Base-by-base conservation (phyloP, 139 green algal species). In the Coelastrella sp. region DNA sequence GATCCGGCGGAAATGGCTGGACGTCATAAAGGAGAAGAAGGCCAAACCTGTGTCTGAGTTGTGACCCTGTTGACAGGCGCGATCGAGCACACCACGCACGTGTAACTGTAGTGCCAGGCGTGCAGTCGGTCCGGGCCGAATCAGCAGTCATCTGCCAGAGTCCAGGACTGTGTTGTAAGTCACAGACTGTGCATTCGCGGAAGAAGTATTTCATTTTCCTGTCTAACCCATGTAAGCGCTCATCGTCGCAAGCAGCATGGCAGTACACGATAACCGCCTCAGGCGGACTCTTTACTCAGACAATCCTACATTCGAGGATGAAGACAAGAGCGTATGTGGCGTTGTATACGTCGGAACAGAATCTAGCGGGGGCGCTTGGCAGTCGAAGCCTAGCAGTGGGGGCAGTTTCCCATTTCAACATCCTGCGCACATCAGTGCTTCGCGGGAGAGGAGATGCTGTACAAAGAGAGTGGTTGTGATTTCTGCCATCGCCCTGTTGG, bases 1-100 rank as follows among this genome's bases (percentile, higher is more conserved):
- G 7, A n/a, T 90, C 7, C 58, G 74, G 6, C 16, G 74, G 16
- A 90, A 83, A 17, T 90, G 85, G 85, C 74, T 88, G 47, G 68
- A 88, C 11, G 11, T 88, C 54, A 56, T 66, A 3, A 75, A 60
- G 2, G 83, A 88, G 7, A 80, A 87, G 82, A 87, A 79, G 65
- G 13, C 58, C 19, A 87, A 87, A 32, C 22, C 74, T 16, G 19
- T 23, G 16, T 3, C 22, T 66, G 81, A 87, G 65, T 23, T 80
- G 47, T 88, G 68, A 88, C 22, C 10, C 8, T 13, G 10, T 71
- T 71, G 8, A 10, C 8, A 19, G 8, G 61, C 11, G 61, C 61
- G 61, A 2, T 19, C 10, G 10, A 71, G 8, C 61, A 2, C 61
- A 71, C 61, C 61, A 13, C 61, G 61, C 11, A 19, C 61, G 32